phyloP scores from a whole-genome alignment of 495 filamentous ascomycete genomes.

The Lasiosphaeria ovina region DNA sequence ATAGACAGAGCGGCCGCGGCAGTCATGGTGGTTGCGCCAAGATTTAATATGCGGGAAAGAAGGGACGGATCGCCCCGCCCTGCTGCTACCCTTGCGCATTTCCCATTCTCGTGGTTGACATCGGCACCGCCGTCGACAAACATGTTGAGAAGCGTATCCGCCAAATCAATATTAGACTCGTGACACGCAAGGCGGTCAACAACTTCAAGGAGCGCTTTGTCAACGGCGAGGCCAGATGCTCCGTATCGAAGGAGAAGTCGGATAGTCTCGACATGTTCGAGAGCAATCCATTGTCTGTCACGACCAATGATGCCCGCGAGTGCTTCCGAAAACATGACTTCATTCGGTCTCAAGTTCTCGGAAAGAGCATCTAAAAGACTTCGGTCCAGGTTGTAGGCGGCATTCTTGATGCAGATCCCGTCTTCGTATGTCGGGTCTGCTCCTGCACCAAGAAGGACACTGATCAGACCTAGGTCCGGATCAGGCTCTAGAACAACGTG shows the following conservation, averaged over 20 bases:
- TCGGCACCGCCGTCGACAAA: constrained; percentile 38
- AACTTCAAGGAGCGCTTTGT: constrained; percentile 38
- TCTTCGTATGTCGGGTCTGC: constrained; percentile 27
- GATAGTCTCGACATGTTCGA: constrained; percentile 35
- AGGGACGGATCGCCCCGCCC: constrained; percentile 35
- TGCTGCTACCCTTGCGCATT: constrained; percentile 38
- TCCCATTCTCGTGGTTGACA: constrained; percentile 43
- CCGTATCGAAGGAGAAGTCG: constrained; percentile 38
- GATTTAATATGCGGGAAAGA: constrained; percentile 32
- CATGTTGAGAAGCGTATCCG: constrained; percentile 31
- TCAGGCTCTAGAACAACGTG: constrained; percentile 23
- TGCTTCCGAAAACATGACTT: constrained; percentile 22
- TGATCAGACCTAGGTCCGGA: constrained; percentile 22
- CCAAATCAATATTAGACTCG: constrained; percentile 24
- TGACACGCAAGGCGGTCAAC: constrained; percentile 33
- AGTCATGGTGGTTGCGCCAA: constrained; percentile 32
- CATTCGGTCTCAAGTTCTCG: constrained; percentile 13
- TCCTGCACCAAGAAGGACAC: constrained; percentile 24
- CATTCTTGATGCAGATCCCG: constrained; percentile 32
- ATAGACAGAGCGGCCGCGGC: constrained; percentile 38
- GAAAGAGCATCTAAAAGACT: constrained; percentile 23
- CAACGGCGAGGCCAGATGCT: constrained; percentile 32
- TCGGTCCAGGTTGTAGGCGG: constrained; percentile 26
- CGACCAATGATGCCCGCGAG: constrained; percentile 20
- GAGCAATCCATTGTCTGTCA: constrained; percentile 31